Percentiles rank a stretch among this genome's conserved stretches.
phyloP scores from a whole-genome alignment of 1,139 yeast species.

The Pneumocystis carinii region DNA sequence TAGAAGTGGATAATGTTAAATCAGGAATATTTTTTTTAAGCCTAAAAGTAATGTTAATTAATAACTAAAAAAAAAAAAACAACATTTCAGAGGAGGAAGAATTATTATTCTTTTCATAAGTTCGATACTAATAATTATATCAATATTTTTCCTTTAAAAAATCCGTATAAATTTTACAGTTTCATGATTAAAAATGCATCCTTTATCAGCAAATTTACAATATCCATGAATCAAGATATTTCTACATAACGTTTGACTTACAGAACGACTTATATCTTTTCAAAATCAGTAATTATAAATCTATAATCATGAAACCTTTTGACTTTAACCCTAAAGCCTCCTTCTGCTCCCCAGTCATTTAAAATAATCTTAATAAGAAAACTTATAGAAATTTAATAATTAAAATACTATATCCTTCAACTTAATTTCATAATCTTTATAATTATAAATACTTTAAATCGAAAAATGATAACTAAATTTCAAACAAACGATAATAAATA shows the following conservation, averaged over 20 bases:
- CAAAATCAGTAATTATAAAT: background rate
- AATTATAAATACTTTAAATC: background rate
- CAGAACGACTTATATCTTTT: background rate
- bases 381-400: background rate
- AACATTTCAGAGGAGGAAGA: conserved; percentile 1
- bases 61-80: conserved; percentile 32
- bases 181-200: conserved; percentile 70
- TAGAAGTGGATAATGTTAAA: background rate
- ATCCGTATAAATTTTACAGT: conserved; percentile 9
- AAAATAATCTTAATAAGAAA: background rate
- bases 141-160: background rate
- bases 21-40: conserved; percentile 23
- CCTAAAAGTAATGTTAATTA: conserved; percentile 36
- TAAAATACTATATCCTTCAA: background rate
- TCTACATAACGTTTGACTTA: conserved; percentile 41
- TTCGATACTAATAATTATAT: background rate
- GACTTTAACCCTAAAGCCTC: background rate
- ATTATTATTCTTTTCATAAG: background rate
- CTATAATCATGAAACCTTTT: background rate
- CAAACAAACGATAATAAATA: too few relatives aligned
- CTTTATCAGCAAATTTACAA: conserved; percentile 79
- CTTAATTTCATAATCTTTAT: background rate
- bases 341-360: background rate
- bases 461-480: background rate
- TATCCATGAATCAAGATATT: conserved; percentile 76